A percentile compares a stretch with the other conserved stretches of the same genome.
These are phyloP conservation scores for Mycena polygramma DNA, from an alignment of 768 basidiomycete species.

Conservation along the genomic window DNA sequence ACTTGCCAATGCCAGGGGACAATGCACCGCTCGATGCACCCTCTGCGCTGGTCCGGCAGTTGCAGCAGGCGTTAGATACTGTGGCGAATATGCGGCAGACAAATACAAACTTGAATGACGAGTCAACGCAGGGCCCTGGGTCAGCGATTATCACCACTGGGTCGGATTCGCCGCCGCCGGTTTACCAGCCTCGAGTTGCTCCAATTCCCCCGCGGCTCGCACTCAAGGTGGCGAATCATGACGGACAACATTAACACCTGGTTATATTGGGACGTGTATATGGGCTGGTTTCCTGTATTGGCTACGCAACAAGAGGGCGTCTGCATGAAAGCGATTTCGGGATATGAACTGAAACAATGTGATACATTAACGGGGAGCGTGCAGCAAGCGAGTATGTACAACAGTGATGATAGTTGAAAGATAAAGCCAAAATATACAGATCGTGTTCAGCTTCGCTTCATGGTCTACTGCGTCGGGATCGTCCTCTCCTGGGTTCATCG, in stretches of 20 bases:
- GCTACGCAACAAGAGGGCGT: too few species aligned
- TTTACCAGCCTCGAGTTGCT: conserved; percentile 4
- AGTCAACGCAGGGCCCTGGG: background rate
- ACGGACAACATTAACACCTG: background rate
- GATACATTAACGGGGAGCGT: conserved; percentile 15
- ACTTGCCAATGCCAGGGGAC: background rate
- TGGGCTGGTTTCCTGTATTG: too few species aligned
- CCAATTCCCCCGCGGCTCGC: too few species aligned
- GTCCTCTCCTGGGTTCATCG: conserved; percentile 16
- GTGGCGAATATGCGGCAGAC: conserved; percentile 4
- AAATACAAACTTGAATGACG: background rate
- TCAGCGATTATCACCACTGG: background rate
- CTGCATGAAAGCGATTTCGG: too few species aligned
- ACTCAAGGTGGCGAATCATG: background rate
- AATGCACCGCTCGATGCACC: background rate
- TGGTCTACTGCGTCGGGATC: background rate
- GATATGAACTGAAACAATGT: background rate
- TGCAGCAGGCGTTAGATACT: conserved; percentile 14
- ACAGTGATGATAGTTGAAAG: conserved; percentile 29
- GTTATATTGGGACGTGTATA: too few species aligned
- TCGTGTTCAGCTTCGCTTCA: background rate
- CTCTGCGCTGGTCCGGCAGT: conserved; percentile 8
- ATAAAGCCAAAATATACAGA: conserved; percentile 27
- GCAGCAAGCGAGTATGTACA: conserved; percentile 27
- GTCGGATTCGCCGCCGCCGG: conserved; percentile 13